Conservation (phyloP, 108 stramenopile genomes). For the Cyclotella sp. region DNA sequence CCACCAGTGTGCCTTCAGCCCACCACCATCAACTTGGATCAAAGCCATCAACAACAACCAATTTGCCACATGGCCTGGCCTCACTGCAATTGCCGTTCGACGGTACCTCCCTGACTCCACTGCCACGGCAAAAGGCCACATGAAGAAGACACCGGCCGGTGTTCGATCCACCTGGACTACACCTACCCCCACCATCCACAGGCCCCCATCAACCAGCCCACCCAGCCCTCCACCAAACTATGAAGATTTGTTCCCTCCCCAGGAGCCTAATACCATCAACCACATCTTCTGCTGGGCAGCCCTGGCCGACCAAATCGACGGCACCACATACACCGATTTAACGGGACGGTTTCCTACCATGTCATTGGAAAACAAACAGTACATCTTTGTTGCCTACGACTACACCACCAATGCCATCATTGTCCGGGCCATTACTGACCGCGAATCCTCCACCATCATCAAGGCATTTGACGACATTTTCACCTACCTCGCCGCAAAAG, state of each 20-base stretch:
- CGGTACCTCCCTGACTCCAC: background rate
- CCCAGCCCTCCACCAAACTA: background rate
- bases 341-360: slow-evolving; percentile 45
- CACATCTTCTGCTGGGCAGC: slow-evolving; percentile 15
- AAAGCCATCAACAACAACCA: slow-evolving; percentile 26
- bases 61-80: slow-evolving; percentile 6
- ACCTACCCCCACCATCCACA: background rate
- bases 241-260: background rate
- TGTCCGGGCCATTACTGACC: background rate
- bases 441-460: background rate
- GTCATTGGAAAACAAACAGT: slow-evolving; percentile 9
- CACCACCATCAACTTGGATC: slow-evolving; percentile 13
- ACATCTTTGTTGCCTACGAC: slow-evolving; percentile 54
- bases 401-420: slow-evolving; percentile 31
- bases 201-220: background rate
- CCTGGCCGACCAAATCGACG: slow-evolving; percentile 9
- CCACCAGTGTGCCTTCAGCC: slow-evolving; percentile 28
- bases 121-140: slow-evolving; percentile 22
- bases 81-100: slow-evolving; percentile 4
- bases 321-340: slow-evolving; percentile 14
- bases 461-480: background rate
- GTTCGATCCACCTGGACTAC: background rate
- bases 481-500: background rate
- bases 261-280: background rate
- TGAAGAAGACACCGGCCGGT: slow-evolving; percentile 11